Evolutionary conservation across 1,139 yeast species (phyloP).

Genomic region (Chernovozyma sophiae-reginae): DNA sequence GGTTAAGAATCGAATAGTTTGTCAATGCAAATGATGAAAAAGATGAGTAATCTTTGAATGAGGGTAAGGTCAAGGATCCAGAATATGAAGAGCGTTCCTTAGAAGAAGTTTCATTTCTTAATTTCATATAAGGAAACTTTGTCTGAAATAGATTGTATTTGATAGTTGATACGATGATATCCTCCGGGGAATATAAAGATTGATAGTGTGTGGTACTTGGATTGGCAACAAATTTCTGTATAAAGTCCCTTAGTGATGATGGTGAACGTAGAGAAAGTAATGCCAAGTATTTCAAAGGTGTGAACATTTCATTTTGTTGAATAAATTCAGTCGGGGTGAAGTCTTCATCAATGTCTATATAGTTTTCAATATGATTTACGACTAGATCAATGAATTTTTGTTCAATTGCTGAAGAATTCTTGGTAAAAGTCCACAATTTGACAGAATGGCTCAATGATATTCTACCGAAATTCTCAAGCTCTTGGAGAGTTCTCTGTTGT

Average conservation of each 20-base stretch:
- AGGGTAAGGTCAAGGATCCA: slow-evolving; percentile 10
- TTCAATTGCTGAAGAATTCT: not conserved
- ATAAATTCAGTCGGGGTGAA: not conserved
- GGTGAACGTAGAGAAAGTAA: not conserved
- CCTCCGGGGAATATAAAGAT: too few species aligned
- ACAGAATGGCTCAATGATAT: not conserved
- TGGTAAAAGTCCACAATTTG: not conserved
- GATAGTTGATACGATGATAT: not conserved
- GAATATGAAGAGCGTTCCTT: not conserved
- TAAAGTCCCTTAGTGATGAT: not conserved
- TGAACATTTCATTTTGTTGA: not conserved
- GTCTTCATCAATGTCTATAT: not conserved
- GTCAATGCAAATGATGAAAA: slow-evolving; percentile 7
- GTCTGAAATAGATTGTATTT: not conserved
- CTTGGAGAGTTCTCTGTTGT: not conserved
- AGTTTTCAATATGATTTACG: not conserved
- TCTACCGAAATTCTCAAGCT: not conserved
- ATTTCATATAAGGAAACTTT: not conserved
- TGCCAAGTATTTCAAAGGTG: not conserved
- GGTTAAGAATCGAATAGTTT: slow-evolving; percentile 6
- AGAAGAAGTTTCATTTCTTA: not conserved
- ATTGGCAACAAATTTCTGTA: not conserved
- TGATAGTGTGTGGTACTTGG: too few species aligned
- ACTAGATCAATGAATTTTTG: not conserved
- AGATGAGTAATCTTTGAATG: slow-evolving; percentile 7